Evolutionary conservation across 208 protist genomes (phyloP).

Genomic region (Leishmania major): DNA sequence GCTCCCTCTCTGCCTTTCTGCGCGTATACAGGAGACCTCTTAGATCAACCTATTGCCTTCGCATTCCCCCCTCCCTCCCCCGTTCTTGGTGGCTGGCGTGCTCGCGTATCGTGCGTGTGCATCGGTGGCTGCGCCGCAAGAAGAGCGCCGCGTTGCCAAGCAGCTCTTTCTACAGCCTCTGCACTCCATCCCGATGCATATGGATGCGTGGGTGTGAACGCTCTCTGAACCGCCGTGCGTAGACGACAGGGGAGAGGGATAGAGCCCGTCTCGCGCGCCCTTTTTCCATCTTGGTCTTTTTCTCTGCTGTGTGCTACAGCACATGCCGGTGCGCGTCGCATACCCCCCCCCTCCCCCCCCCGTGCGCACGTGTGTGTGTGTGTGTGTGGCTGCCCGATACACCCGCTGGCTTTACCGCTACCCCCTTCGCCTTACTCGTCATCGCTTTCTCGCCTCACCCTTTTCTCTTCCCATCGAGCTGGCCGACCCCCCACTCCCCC

Average conservation of each 20-base stretch:
- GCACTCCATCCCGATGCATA: background rate
- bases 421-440: background rate
- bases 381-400: background rate
- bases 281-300: background rate
- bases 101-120: background rate
- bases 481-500: background rate
- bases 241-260: background rate
- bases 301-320: background rate
- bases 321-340: background rate
- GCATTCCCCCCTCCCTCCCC: background rate
- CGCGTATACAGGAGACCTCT: background rate
- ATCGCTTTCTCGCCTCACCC: background rate
- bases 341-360: accelerated
- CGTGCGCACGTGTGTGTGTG: background rate
- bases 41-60: background rate
- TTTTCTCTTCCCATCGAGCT: background rate
- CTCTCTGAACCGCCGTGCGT: background rate
- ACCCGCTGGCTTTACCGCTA: background rate
- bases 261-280: background rate
- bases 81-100: background rate
- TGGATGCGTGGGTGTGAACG: background rate
- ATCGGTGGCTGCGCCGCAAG: background rate
- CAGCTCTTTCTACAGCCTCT: background rate
- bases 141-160: background rate
- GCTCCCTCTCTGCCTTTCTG: background rate